Conservation (phyloP, 1,284 basidiomycete genomes). For the Tylopilus orsonianus region DNA sequence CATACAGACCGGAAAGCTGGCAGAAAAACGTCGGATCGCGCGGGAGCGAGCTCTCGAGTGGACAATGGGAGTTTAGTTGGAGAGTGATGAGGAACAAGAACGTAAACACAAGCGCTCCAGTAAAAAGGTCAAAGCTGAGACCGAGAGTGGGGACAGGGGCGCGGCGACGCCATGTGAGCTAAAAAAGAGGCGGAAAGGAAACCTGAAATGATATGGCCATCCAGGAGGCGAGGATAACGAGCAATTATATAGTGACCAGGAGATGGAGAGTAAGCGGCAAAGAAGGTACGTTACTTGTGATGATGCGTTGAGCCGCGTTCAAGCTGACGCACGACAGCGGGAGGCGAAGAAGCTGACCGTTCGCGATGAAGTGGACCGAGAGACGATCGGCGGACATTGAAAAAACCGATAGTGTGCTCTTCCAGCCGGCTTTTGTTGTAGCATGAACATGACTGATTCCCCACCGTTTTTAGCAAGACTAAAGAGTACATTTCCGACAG, state of each 20-base stretch:
- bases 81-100: constrained; percentile 76
- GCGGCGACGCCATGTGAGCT: constrained; percentile 44
- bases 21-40: constrained; percentile 70
- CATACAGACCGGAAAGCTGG: constrained; percentile 64
- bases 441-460: not conserved
- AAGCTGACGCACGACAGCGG: constrained; percentile 34
- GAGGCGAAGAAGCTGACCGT: constrained; percentile 68
- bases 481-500: constrained; percentile 75
- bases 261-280: constrained; percentile 59
- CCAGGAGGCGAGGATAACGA: constrained; percentile 47
- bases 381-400: constrained; percentile 46
- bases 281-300: constrained; percentile 50
- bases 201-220: constrained; percentile 46
- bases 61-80: constrained; percentile 64
- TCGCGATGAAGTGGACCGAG: constrained; percentile 75
- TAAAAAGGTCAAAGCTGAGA: constrained; percentile 54
- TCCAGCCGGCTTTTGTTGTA: not conserved
- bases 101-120: constrained; percentile 57
- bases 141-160: constrained; percentile 58
- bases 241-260: constrained; percentile 67
- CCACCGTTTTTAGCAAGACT: constrained; percentile 65
- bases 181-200: constrained; percentile 47
- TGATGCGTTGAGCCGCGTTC: not conserved
- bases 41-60: constrained; percentile 80
- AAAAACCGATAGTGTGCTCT: constrained; percentile 73